These are phyloP conservation scores for Monilinia aucupariae DNA, from an alignment of 2,329 filamentous ascomycete species.

Conservation along the genomic window DNA sequence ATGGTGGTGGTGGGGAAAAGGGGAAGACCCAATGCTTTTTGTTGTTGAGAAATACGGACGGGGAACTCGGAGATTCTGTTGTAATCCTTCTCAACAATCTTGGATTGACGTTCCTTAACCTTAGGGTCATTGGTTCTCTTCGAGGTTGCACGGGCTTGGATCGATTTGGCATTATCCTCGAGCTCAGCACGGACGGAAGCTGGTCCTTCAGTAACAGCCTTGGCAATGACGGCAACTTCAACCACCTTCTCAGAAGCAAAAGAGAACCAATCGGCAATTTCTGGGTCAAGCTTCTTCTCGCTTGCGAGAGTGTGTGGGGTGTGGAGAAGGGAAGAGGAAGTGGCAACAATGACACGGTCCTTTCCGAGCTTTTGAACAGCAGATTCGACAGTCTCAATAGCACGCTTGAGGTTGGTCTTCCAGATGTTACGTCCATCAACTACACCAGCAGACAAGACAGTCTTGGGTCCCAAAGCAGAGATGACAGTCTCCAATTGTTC, in stretches of 20 bases:
- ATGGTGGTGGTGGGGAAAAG: conserved; percentile 99
- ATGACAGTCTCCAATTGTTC: conserved; percentile 90
- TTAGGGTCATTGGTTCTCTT: conserved; percentile 93
- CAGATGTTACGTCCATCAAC: conserved; percentile 99
- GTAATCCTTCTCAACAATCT: conserved; percentile 79
- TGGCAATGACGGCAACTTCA: conserved; percentile 89
- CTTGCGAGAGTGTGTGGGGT: conserved; percentile 95
- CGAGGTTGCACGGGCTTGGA: conserved; percentile 85
- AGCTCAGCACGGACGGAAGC: conserved; percentile 81
- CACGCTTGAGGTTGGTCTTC: conserved; percentile 98
- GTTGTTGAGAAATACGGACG: conserved; percentile 77
- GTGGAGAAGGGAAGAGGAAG: conserved; percentile 96
- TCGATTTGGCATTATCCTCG: conserved; percentile 93
- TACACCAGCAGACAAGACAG: conserved; percentile 89
- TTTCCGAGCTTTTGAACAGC: conserved; percentile 95
- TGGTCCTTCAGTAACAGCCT: conserved; percentile 91
- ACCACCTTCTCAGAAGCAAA: conserved; percentile 92
- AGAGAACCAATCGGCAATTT: conserved; percentile 97
- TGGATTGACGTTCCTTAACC: conserved; percentile 93
- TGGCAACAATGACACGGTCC: conserved; percentile 94
- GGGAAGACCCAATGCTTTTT: conserved; percentile 87
- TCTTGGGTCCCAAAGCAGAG: conserved; percentile 77
- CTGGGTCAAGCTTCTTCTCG: conserved; percentile 95
- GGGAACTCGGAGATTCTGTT: conserved; percentile 90
- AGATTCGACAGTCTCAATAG: conserved; percentile 83